These are phyloP conservation scores for Botryotinia globosa DNA, from an alignment of 2,329 filamentous ascomycete genomes.

Conservation along the genomic window DNA sequence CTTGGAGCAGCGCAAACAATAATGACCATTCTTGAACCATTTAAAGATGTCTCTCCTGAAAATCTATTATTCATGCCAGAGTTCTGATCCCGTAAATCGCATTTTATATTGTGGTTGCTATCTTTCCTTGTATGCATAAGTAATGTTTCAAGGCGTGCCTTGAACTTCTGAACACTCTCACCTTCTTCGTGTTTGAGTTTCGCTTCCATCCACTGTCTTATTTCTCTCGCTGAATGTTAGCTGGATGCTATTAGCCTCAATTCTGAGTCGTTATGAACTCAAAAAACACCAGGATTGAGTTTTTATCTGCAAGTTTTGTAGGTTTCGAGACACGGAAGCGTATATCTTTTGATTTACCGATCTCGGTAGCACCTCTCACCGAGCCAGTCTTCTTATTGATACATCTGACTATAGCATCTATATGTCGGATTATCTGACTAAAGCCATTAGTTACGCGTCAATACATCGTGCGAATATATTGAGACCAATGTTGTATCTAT, in stretches of 20 bases:
- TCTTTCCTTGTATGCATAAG: background rate
- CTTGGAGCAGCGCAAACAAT: background rate
- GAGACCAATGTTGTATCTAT: background rate
- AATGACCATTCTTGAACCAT: background rate
- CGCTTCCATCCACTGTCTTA: background rate
- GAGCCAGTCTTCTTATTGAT: rapidly evolving
- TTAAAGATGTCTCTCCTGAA: no score
- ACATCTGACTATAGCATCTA: background rate
- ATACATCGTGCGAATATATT: background rate
- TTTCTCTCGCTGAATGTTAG: background rate
- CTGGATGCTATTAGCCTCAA: background rate
- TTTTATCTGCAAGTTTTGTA: background rate
- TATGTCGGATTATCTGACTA: background rate
- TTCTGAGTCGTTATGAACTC: no score
- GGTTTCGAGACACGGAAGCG: background rate
- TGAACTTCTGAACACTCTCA: background rate
- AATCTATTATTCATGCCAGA: background rate
- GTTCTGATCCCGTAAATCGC: background rate
- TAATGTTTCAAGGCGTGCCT: background rate
- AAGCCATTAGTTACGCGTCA: background rate
- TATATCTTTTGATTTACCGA: rapidly evolving
- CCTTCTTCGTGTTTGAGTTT: background rate
- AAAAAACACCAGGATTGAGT: background rate
- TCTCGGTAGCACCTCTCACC: background rate
- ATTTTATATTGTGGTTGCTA: background rate